These are phyloP conservation scores for Alloascoidea africana DNA, from an alignment of 805 yeast genomes.

Conservation along the genomic window DNA sequence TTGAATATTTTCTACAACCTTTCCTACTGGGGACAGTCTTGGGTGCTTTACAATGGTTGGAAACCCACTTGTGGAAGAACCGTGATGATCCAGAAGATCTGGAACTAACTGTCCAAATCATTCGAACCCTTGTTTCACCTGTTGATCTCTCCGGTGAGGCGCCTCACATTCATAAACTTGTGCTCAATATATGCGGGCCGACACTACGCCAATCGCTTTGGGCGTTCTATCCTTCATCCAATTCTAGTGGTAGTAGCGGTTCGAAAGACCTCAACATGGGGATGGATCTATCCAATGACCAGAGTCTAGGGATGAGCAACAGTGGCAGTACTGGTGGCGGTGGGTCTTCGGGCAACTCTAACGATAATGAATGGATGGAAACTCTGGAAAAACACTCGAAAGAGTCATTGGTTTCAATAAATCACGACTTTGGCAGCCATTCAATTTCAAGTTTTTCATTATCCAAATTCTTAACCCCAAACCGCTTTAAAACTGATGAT, in stretches of 20 bases:
- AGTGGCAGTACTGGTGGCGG: no score
- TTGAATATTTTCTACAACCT: conserved; percentile 78
- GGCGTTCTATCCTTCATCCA: no score
- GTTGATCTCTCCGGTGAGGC: conserved; percentile 30
- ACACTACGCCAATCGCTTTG: conserved; percentile 11
- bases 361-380: background rate
- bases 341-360: no score
- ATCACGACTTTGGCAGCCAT: background rate
- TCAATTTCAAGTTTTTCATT: background rate
- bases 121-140: conserved; percentile 27
- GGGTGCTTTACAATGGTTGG: conserved; percentile 37
- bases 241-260: no score
- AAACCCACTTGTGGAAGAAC: conserved; percentile 23
- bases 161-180: conserved; percentile 24
- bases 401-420: background rate
- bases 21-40: conserved; percentile 45
- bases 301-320: background rate
- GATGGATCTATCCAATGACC: background rate
- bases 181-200: conserved; percentile 17
- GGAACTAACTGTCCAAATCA: conserved; percentile 21
- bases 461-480: background rate
- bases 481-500: background rate
- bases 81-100: conserved; percentile 12
- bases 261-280: background rate
- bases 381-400: background rate